Conservation (phyloP, 352 stramenopile species). For the Pythium utonaiense region DNA sequence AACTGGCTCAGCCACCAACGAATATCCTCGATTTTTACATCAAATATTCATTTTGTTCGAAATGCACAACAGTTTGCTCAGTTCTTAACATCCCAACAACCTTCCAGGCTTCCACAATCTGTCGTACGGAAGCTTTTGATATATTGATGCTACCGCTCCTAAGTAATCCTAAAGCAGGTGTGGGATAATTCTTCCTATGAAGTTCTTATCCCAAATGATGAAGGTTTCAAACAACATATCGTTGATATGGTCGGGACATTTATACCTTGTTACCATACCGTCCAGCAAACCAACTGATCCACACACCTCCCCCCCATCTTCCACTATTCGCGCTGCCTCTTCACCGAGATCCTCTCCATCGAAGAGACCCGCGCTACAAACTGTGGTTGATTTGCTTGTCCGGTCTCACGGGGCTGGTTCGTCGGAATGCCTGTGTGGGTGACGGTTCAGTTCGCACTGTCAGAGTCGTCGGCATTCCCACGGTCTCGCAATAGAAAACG, state of each 20-base stretch:
- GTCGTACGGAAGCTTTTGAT: slow-evolving; percentile 4
- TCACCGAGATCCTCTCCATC: too few relatives aligned
- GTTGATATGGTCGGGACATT: slow-evolving; percentile 71
- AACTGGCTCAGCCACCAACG: neutral
- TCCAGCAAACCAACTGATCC: slow-evolving; percentile 67
- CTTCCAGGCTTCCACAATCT: too few relatives aligned
- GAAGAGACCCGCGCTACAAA: too few relatives aligned
- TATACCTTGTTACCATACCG: slow-evolving; percentile 80
- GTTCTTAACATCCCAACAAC: too few relatives aligned
- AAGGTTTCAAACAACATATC: slow-evolving; percentile 69
- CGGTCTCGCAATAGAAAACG: too few relatives aligned
- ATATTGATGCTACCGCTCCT: neutral
- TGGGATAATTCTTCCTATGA: slow-evolving; percentile 77
- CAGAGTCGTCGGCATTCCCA: too few relatives aligned
- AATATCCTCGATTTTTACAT: neutral
- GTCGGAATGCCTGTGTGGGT: too few relatives aligned
- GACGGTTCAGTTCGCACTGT: too few relatives aligned
- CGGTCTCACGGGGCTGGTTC: too few relatives aligned
- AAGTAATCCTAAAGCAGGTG: slow-evolving; percentile 27
- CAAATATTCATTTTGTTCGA: neutral
- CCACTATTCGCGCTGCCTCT: too few relatives aligned
- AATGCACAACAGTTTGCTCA: too few relatives aligned
- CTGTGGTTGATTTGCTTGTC: too few relatives aligned
- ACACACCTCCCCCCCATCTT: slow-evolving; percentile 25
- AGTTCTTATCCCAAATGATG: slow-evolving; percentile 87